Base-by-base conservation (phyloP, 2,329 filamentous ascomycete species). In the Neofusicoccum laricinum region DNA sequence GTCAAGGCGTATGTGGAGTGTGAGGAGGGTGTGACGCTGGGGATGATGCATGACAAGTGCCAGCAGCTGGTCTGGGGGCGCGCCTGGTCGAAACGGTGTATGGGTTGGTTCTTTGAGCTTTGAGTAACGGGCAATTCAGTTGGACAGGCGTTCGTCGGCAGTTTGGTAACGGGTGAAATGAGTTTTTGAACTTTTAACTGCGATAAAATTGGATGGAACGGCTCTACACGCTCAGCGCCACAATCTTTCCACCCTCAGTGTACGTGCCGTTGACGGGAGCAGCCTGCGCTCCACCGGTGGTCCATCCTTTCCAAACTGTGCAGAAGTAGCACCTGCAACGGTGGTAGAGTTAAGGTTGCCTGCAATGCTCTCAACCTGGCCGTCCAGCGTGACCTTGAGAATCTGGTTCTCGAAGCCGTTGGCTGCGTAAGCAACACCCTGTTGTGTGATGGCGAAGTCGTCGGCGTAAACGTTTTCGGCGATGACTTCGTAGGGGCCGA, bases 131-230 rank as follows among this genome's bases (percentile, higher is more conserved):
- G 10, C 6, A 5, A 30, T 30, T 4, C 5, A 38, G 11, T 11
- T 38, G 36, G 14, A 38, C 36, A 11, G 11, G 36, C 14, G 10
- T 15, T 12, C 11, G 10, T 38, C 6, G 36, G 14, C 4, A 50
- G 1, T 32, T 32, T 7, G 10, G 21, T 32, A 12, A 14, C 12
- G 25, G 21, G 15, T 14, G 14, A 4, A 10, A 11, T 5, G 5
- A 1, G 10, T 21, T 17, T 25, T 80, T 71, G 38, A 80, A 68
- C 68, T 80, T 77, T 25, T 70, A 65, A 7, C 78, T 78, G n/a
- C 80, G 70, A 38, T 72, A 57, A 14, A 76, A 68, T 15, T 79
- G 65, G 43, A 61, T 46, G 51, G 70, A 66, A 68, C 65, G 70
- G 67, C 36, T 68, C 69, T 55, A 76, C 78, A 17, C 76, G 46